Evolutionary conservation across 1,284 basidiomycete genomes (phyloP), one percentile per base, ranked within the genome.

Genomic region (Leccinum fallax): DNA sequence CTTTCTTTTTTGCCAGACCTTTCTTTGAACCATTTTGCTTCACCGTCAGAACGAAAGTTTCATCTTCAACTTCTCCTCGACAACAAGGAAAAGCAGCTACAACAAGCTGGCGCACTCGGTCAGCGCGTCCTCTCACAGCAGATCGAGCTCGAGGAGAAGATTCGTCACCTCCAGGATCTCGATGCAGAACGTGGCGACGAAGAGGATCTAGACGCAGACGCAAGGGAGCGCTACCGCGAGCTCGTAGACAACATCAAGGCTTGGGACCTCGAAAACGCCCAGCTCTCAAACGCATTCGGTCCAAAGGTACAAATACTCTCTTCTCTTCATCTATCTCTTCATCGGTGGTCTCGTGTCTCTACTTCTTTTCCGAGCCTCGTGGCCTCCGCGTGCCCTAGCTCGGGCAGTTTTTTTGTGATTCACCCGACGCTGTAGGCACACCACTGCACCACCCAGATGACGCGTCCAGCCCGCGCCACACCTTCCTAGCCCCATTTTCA

Each of bases 61-160:
- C 85, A 92, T 64, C 86, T 97, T 19, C 91, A 95, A 70, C 79
- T 80, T 61, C 85, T 96, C 63, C 85, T 97, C 65, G 92, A 94
- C 78, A 83, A 81, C 76, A 97, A 97, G 80, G 91, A 94, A 74
- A 87, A 88, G 71, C 94, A 97, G 75, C 88, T 97, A 51, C 89
- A 94, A 66, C 90, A 94, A 66, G 93, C 94, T 7, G 94, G 92
- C 49, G 89, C 88, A 61, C 88, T 97, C 74, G 95, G 95, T 57
- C 93, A 96, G 78, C 90, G 92, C 75, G 87, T 98, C 67, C 87
- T 97, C 64, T 85, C 87, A 28, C 95, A 97, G 80, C 94, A 94
- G 76, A 88, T 92, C 78, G 93, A 97, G 74, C 85, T 97, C 64
- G 93, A 96, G 77, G 87, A 91, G 68, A 85, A 93, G 53, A 93